Percentiles rank a stretch among this genome's conserved stretches.
These are phyloP conservation scores for Carex cristatella DNA, from an alignment of 176 grass and related monocot species.

Conservation along the genomic window DNA sequence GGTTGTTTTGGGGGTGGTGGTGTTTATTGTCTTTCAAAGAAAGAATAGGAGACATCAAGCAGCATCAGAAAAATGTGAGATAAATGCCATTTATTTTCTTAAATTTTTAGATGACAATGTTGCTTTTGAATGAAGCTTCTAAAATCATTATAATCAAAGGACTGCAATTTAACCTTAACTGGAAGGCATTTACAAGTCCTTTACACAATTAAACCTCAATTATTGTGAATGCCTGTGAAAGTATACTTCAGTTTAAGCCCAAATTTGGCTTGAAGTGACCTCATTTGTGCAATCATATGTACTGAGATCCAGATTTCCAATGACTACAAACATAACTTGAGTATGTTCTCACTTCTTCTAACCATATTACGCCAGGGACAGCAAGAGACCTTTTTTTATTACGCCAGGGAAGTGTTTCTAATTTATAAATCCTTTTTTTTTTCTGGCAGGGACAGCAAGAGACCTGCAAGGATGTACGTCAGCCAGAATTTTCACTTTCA, in stretches of 20 bases:
- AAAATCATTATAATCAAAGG: neutral
- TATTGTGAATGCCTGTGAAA: neutral
- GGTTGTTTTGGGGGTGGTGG: neutral
- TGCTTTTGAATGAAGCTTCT: neutral
- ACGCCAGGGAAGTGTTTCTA: too few relatives aligned
- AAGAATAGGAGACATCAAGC: slow-evolving; percentile 10
- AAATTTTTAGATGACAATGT: neutral
- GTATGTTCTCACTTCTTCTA: neutral
- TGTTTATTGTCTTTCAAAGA: slow-evolving; percentile 1
- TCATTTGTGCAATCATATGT: neutral
- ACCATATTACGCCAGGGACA: neutral
- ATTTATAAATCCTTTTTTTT: neutral
- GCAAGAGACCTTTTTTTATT: too few relatives aligned
- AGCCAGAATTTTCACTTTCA: slow-evolving; percentile 25
- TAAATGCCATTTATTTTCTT: neutral
- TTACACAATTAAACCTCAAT: too few relatives aligned
- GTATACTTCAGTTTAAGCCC: neutral
- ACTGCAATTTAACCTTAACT: neutral
- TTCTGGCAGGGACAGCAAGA: slow-evolving; percentile 2
- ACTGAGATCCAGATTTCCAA: neutral
- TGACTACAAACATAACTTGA: neutral
- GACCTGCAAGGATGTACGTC: slow-evolving; percentile 22
- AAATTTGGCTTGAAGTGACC: neutral
- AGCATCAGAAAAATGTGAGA: slow-evolving; percentile 24
- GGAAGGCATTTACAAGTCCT: neutral